Percentiles rank a stretch among this genome's conserved stretches.
Conservation (phyloP, 2,329 filamentous ascomycete genomes). For the Teratosphaeria zuluensis region DNA sequence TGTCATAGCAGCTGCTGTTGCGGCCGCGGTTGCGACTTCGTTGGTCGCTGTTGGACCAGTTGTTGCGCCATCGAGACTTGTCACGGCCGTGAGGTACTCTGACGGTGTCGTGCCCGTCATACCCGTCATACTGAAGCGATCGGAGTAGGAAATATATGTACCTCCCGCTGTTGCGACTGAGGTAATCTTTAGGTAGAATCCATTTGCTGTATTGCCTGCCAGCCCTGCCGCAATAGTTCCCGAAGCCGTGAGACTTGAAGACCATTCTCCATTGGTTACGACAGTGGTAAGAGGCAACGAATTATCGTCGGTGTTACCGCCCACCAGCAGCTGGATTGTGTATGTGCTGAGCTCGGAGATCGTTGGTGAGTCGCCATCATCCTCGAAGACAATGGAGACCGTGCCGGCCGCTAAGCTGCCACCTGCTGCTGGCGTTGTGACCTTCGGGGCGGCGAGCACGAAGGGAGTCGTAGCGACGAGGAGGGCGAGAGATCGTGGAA, state of each 20-base stretch:
- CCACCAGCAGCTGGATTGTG: constrained; percentile 50
- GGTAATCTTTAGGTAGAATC: constrained; percentile 53
- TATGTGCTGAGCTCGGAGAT: constrained; percentile 45
- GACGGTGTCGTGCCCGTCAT: constrained; percentile 53
- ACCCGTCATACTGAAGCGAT: constrained; percentile 53
- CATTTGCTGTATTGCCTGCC: constrained; percentile 36
- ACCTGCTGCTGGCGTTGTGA: constrained; percentile 45
- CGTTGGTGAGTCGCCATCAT: constrained; percentile 42
- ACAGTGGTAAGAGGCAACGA: constrained; percentile 10
- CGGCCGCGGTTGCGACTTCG: constrained; percentile 14
- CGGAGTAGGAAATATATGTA: constrained; percentile 49
- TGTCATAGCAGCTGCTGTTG: constrained; percentile 9
- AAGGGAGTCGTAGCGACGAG: constrained; percentile 29
- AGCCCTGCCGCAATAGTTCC: constrained; percentile 11
- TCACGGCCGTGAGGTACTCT: constrained; percentile 27
- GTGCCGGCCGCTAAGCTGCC: constrained; percentile 40
- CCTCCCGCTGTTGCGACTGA: constrained; percentile 46
- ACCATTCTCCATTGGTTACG: constrained; percentile 6
- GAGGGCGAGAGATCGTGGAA: constrained; percentile 19
- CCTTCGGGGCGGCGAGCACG: constrained; percentile 43
- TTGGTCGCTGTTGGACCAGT: constrained; percentile 30
- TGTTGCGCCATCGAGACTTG: constrained; percentile 28
- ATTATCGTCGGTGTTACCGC: constrained; percentile 43
- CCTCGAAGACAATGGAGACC: constrained; percentile 48
- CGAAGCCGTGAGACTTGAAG: constrained; percentile 4